These are phyloP conservation scores for Cajanus cajan DNA, from an alignment of 306 rosid genomes.

Conservation along the genomic window DNA sequence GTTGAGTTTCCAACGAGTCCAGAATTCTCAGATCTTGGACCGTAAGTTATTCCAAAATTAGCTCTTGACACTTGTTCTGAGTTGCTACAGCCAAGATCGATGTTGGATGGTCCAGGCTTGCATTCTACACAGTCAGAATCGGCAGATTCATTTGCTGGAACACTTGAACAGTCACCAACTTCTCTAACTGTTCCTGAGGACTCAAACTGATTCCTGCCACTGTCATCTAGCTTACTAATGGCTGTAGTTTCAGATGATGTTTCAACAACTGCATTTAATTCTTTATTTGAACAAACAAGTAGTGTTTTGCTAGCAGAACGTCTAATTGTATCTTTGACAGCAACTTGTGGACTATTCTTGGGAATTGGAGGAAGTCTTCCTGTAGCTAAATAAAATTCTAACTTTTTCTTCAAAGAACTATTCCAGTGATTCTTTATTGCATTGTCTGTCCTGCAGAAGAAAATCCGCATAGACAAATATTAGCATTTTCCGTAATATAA, in stretches of 20 bases:
- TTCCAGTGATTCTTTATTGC: slow-evolving; percentile 99
- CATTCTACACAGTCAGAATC: slow-evolving; percentile 66
- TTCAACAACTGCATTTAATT: slow-evolving; percentile 59
- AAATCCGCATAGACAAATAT: slow-evolving; percentile 10
- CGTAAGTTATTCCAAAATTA: slow-evolving; percentile 36
- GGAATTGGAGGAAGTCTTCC: slow-evolving; percentile 89
- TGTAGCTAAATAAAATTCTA: slow-evolving; percentile 79
- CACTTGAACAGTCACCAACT: slow-evolving; percentile 57
- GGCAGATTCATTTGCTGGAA: slow-evolving; percentile 55
- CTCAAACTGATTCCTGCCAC: slow-evolving; percentile 63
- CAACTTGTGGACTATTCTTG: slow-evolving; percentile 53
- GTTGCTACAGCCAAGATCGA: slow-evolving; percentile 52
- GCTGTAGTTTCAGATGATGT: slow-evolving; percentile 70
- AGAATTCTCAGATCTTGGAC: slow-evolving; percentile 33
- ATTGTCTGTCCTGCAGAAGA: slow-evolving; percentile 81
- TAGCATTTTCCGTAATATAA: slow-evolving; percentile 7
- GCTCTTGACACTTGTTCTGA: slow-evolving; percentile 47
- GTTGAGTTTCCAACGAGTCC: slow-evolving; percentile 33
- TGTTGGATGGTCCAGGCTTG: slow-evolving; percentile 45
- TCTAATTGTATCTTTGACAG: slow-evolving; percentile 59
- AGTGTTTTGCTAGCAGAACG: slow-evolving; percentile 45
- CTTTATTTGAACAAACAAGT: slow-evolving; percentile 52
- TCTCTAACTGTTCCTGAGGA: slow-evolving; percentile 56
- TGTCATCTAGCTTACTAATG: slow-evolving; percentile 46
- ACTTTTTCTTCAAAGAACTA: slow-evolving; percentile 96